phyloP scores from a whole-genome alignment of 805 yeast genomes.

The Wickerhamomyces hampshirensis region DNA sequence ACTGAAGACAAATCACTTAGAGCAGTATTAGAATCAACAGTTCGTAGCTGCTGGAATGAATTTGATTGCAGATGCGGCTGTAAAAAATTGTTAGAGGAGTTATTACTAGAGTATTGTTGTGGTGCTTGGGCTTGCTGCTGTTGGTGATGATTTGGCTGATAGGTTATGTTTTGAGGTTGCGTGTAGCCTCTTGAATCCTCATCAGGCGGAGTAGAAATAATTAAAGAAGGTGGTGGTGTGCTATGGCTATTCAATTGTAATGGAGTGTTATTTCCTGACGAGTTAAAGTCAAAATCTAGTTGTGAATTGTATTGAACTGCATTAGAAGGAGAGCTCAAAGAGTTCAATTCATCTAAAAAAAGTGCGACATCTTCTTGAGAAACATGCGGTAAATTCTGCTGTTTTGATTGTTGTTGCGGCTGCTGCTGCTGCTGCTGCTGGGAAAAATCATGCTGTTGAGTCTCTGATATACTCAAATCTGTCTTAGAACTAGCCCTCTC shows the following conservation, averaged over 20 bases:
- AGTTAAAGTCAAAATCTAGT: background rate
- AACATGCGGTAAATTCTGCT: background rate
- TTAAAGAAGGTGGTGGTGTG: conserved; percentile 9
- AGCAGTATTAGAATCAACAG: conserved; percentile 5
- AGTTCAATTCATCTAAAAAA: conserved; percentile 17
- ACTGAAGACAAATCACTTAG: conserved; percentile 24
- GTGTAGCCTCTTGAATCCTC: conserved; percentile 2
- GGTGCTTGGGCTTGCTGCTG: conserved; percentile 1
- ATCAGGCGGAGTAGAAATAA: conserved; percentile 17
- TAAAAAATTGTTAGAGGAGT: conserved; percentile 5
- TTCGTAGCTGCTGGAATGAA: conserved; percentile 16
- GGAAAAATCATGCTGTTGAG: background rate
- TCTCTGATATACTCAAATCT: too few relatives aligned
- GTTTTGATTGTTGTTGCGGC: conserved; percentile 3
- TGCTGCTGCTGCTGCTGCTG: background rate
- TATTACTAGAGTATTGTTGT: background rate
- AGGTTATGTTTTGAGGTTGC: too few relatives aligned
- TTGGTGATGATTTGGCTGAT: background rate
- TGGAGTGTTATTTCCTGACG: conserved; percentile 1
- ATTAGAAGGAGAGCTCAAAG: conserved; percentile 11
- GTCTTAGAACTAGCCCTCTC: conserved; percentile 11
- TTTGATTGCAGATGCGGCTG: conserved; percentile 14
- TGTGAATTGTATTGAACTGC: conserved; percentile 1
- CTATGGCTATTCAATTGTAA: background rate
- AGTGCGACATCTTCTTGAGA: conserved; percentile 10